Percentiles rank a stretch among this genome's conserved stretches.
phyloP scores from a whole-genome alignment of 345 rosid genomes.

The Gossypium thurberi region DNA sequence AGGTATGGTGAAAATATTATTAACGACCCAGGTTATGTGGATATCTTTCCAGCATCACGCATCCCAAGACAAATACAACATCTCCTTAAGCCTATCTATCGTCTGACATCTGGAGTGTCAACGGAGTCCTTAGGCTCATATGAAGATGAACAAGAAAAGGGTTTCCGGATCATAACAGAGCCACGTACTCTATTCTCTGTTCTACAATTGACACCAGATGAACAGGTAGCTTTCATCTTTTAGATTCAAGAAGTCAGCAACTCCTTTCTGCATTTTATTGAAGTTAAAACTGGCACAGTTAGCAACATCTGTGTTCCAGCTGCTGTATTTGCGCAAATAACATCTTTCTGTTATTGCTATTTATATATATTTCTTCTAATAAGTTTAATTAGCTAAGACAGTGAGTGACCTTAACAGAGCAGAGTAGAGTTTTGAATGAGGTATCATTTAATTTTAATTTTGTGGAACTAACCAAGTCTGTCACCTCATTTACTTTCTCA shows the following conservation, averaged over 20 bases:
- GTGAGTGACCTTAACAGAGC: background rate
- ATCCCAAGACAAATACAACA: slow-evolving; percentile 64
- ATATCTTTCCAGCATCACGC: slow-evolving; percentile 66
- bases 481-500: slow-evolving; percentile 20
- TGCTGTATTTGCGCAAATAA: background rate
- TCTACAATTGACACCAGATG: slow-evolving; percentile 74
- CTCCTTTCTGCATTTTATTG: slow-evolving; percentile 10
- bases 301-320: background rate
- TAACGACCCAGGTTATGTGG: slow-evolving; percentile 72
- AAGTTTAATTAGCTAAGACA: background rate
- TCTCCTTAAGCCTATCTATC: slow-evolving; percentile 53
- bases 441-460: background rate
- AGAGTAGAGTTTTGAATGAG: background rate
- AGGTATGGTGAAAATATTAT: slow-evolving; percentile 78
- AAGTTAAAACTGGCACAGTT: background rate
- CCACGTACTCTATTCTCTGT: slow-evolving; percentile 48
- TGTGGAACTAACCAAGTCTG: background rate
- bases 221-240: slow-evolving; percentile 47
- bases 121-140: slow-evolving; percentile 32
- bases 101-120: slow-evolving; percentile 26
- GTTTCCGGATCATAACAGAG: slow-evolving; percentile 63
- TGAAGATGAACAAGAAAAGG: slow-evolving; percentile 42
- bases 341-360: background rate
- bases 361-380: background rate
- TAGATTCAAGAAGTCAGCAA: background rate